Conservation (phyloP, 495 filamentous ascomycete genomes). For the Beverwykella pulmonaria region DNA sequence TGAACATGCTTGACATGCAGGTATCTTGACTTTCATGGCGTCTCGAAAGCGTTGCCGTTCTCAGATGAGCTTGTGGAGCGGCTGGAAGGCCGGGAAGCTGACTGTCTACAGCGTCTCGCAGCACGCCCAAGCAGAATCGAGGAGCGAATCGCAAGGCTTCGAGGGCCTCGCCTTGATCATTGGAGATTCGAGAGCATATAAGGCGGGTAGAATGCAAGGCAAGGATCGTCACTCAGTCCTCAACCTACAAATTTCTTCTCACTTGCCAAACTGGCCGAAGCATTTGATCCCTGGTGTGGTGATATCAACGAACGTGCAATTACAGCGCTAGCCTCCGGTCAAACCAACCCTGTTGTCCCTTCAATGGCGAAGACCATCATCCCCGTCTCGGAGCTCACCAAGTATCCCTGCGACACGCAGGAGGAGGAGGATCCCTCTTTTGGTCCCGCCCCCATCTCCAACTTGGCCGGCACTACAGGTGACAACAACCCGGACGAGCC, state of each 20-base stretch:
- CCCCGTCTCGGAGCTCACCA: slow-evolving; percentile 5
- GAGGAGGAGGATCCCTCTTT: slow-evolving; percentile 7
- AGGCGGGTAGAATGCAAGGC: slow-evolving; percentile 5
- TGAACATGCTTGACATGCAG: slow-evolving; percentile 8
- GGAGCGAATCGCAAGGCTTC: slow-evolving; percentile 7
- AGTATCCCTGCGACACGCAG: slow-evolving; percentile 7
- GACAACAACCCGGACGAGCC: slow-evolving; percentile 7
- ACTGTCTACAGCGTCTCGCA: slow-evolving; percentile 5
- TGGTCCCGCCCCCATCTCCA: slow-evolving; percentile 7
- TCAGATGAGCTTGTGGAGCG: slow-evolving; percentile 7
- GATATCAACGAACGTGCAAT: slow-evolving; percentile 8
- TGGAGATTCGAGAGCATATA: slow-evolving; percentile 8
- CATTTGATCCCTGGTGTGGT: slow-evolving; percentile 8
- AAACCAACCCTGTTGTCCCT: slow-evolving; percentile 8
- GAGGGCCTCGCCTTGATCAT: slow-evolving; percentile 7
- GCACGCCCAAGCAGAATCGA: slow-evolving; percentile 5
- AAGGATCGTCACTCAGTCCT: slow-evolving; percentile 6
- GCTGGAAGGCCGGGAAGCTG: slow-evolving; percentile 6
- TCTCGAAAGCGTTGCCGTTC: background rate
- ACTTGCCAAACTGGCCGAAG: slow-evolving; percentile 7
- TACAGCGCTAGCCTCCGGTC: slow-evolving; percentile 4
- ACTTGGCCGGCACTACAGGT: slow-evolving; percentile 7
- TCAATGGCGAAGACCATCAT: slow-evolving; percentile 8
- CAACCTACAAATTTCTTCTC: slow-evolving; percentile 8
- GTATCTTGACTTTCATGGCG: slow-evolving; percentile 8